Conservation (phyloP, 495 filamentous ascomycete species). For the Cladorrhinum samala region DNA sequence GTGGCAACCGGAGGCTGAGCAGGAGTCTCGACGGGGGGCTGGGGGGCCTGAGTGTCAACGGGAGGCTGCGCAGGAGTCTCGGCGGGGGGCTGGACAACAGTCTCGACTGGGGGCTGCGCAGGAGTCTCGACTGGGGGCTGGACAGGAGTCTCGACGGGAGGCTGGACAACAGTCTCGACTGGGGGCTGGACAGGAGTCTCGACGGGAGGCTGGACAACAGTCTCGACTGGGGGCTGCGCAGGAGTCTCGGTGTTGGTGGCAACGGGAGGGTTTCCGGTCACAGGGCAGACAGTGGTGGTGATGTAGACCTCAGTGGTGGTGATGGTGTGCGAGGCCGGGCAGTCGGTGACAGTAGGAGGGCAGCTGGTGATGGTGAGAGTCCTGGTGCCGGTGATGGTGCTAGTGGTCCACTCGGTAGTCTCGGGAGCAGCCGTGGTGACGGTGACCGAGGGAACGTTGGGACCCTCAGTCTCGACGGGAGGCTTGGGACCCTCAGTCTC, state of each 20-base stretch:
- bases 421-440: not conserved
- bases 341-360: conserved; percentile 48
- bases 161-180: conserved; percentile 16
- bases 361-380: conserved; percentile 53
- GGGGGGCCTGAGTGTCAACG: not conserved
- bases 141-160: conserved; percentile 12
- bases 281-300: conserved; percentile 55
- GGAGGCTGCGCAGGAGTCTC: conserved; percentile 1
- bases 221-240: not conserved
- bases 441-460: not conserved
- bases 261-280: conserved; percentile 21
- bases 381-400: conserved; percentile 53
- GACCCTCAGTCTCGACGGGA: not conserved
- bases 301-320: conserved; percentile 50
- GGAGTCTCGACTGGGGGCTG: conserved; percentile 3
- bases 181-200: conserved; percentile 4
- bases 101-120: not conserved
- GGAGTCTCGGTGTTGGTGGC: not conserved
- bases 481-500: conserved; percentile 15
- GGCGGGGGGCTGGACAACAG: conserved; percentile 16
- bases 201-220: conserved; percentile 18
- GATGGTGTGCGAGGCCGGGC: conserved; percentile 46
- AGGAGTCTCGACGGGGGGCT: not conserved
- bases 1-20: not conserved
- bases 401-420: conserved; percentile 38